phyloP scores from a whole-genome alignment of 208 protist species.

The Acanthamoeba culbertsoni region DNA sequence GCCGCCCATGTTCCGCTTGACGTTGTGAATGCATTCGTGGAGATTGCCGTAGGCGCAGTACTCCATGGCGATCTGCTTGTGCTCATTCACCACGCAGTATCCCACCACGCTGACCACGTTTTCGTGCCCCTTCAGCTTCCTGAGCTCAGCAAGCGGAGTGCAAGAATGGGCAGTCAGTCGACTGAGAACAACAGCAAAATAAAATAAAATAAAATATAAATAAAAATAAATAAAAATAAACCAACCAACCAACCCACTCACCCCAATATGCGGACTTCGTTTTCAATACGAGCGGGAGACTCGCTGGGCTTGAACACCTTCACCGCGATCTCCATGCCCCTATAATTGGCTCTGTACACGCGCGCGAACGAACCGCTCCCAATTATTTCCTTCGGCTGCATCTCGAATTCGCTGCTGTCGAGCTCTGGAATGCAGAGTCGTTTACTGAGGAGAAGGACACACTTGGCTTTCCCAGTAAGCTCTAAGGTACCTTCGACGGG shows the following conservation, averaged over 20 bases:
- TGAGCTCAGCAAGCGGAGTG: no score
- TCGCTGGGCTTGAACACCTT: constrained; percentile 36
- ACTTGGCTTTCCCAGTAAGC: neutral
- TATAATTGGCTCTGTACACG: neutral
- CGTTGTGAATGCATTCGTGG: neutral
- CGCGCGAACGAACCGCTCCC: constrained; percentile 1
- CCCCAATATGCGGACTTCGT: neutral
- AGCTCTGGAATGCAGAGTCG: neutral
- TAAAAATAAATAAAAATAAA: no score
- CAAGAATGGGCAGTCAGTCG: neutral
- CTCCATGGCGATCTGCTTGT: constrained; percentile 42
- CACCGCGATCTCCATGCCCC: neutral
- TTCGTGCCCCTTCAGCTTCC: neutral
- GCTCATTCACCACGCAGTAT: neutral
- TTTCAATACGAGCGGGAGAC: neutral
- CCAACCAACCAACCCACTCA: no score
- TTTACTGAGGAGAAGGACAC: no score
- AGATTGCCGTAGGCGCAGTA: constrained; percentile 36
- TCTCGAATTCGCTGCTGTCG: neutral
- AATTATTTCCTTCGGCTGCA: neutral
- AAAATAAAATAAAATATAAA: no score
- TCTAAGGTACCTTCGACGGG: neutral
- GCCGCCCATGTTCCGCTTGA: neutral
- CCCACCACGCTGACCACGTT: neutral
- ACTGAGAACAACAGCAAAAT: neutral